A percentile compares a stretch with the other conserved stretches of the same genome.
phyloP scores from a whole-genome alignment of 345 rosid species.

The Litchi chinensis region DNA sequence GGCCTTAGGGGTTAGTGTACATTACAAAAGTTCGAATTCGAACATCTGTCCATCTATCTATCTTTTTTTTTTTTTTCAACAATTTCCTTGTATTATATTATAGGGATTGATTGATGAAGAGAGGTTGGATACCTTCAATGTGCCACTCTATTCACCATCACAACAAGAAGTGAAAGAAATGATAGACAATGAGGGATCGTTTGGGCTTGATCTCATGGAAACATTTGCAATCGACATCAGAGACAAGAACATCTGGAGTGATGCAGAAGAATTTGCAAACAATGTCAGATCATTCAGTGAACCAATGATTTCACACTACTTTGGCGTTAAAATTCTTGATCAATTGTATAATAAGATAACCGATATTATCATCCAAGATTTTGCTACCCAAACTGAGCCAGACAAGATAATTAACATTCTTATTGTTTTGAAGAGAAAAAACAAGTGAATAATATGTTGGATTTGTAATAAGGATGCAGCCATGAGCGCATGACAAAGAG shows the following conservation, averaged over 20 bases:
- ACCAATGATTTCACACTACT: slow-evolving; percentile 22
- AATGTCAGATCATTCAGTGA: slow-evolving; percentile 20
- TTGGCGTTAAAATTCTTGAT: slow-evolving; percentile 23
- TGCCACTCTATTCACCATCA: slow-evolving; percentile 22
- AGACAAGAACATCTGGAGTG: not conserved
- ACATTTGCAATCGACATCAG: not conserved
- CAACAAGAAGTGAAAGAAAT: slow-evolving; percentile 17
- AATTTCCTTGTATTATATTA: too few species aligned
- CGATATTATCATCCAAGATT: not conserved
- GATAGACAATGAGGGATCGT: slow-evolving; percentile 13
- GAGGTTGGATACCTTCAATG: slow-evolving; percentile 26
- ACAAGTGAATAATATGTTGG: not conserved
- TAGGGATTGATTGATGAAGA: slow-evolving; percentile 25
- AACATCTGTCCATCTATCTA: too few species aligned
- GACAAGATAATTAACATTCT: not conserved
- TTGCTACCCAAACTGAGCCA: not conserved
- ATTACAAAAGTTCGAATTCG: too few species aligned
- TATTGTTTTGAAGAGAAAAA: slow-evolving; percentile 14
- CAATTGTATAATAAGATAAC: slow-evolving; percentile 22
- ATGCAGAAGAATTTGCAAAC: slow-evolving; percentile 2
- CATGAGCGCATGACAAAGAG: too few species aligned
- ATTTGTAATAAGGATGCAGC: too few species aligned
- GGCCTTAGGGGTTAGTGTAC: too few species aligned
- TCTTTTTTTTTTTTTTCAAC: not conserved
- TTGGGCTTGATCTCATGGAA: slow-evolving; percentile 14